A percentile compares a stretch with the other conserved stretches of the same genome.
Conservation (phyloP, 352 stramenopile species). For the Phytophthora tentaculata region DNA sequence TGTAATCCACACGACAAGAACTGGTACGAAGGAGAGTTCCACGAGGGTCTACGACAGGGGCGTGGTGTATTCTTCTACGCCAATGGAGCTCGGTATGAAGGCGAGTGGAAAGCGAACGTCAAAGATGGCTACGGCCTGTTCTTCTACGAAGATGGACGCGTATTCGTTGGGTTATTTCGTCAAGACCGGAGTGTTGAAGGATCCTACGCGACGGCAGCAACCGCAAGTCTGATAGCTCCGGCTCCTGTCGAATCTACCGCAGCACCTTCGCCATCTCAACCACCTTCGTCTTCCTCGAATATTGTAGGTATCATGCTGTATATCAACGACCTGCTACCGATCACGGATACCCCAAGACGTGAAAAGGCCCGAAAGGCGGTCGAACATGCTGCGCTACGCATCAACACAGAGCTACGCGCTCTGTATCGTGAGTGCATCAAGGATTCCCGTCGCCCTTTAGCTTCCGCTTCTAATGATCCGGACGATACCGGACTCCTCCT, state of each 20-base stretch:
- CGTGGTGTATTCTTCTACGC: slow-evolving; percentile 86
- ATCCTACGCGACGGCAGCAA: slow-evolving; percentile 29
- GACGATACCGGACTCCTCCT: slow-evolving; percentile 44
- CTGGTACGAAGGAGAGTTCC: slow-evolving; percentile 88
- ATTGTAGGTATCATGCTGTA: slow-evolving; percentile 52
- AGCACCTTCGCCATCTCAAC: slow-evolving; percentile 9
- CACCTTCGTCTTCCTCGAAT: slow-evolving; percentile 14
- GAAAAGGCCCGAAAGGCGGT: slow-evolving; percentile 59
- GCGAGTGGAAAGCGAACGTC: slow-evolving; percentile 81
- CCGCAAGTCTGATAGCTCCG: background rate
- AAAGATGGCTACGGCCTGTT: slow-evolving; percentile 81
- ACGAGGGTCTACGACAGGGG: slow-evolving; percentile 65
- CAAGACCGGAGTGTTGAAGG: slow-evolving; percentile 55
- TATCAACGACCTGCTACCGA: slow-evolving; percentile 55
- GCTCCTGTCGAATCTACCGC: slow-evolving; percentile 1
- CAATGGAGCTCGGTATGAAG: slow-evolving; percentile 85
- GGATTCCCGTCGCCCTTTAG: slow-evolving; percentile 22
- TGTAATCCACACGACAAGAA: slow-evolving; percentile 59
- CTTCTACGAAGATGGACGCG: slow-evolving; percentile 72
- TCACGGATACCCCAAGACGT: slow-evolving; percentile 20
- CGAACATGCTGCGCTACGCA: slow-evolving; percentile 55
- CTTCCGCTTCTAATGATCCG: slow-evolving; percentile 7
- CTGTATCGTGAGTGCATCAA: slow-evolving; percentile 65
- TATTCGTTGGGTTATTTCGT: slow-evolving; percentile 54
- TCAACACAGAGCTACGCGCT: slow-evolving; percentile 68